These are phyloP conservation scores for Dimargaris cristalligena DNA, from an alignment of 192 early-diverging fungal species.

Conservation along the genomic window DNA sequence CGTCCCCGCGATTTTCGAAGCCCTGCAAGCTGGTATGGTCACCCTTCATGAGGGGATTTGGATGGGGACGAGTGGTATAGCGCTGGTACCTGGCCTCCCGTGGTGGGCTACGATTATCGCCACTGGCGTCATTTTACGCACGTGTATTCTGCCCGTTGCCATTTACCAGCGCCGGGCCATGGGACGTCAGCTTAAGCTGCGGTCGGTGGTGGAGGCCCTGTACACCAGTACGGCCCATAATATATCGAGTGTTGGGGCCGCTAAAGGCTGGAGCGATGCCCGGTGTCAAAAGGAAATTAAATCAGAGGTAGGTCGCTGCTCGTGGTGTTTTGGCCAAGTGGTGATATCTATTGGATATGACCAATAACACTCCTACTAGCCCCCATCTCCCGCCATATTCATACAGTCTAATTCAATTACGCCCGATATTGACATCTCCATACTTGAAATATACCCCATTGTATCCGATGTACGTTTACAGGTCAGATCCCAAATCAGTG, in stretches of 20 bases:
- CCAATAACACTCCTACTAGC: too few species aligned
- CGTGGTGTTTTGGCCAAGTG: too few species aligned
- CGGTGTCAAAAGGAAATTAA: constrained; percentile 27
- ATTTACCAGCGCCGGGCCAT: constrained; percentile 37
- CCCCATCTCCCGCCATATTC: too few species aligned
- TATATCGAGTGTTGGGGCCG: constrained; percentile 21
- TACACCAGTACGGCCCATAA: constrained; percentile 27
- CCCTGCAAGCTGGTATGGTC: constrained; percentile 22
- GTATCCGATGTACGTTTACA: too few species aligned
- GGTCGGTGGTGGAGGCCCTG: constrained; percentile 31
- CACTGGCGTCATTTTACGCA: constrained; percentile 29
- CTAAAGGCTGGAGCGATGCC: constrained; percentile 22
- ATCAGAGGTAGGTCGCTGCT: constrained; percentile 20
- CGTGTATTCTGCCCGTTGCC: constrained; percentile 34
- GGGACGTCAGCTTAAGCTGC: constrained; percentile 25
- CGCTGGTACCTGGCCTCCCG: constrained; percentile 24
- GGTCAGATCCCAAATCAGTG: too few species aligned
- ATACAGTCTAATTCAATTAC: too few species aligned
- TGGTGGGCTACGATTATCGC: constrained; percentile 40
- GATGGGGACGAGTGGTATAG: too few species aligned
- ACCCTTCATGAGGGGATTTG: constrained; percentile 24
- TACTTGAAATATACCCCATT: too few species aligned
- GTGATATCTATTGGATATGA: too few species aligned
- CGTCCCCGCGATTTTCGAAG: background rate
- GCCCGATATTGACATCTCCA: too few species aligned